Percentiles rank a stretch among this genome's conserved stretches.
Evolutionary conservation across 108 stramenopile genomes (phyloP).

Genomic region (Nitzschia sp.): DNA sequence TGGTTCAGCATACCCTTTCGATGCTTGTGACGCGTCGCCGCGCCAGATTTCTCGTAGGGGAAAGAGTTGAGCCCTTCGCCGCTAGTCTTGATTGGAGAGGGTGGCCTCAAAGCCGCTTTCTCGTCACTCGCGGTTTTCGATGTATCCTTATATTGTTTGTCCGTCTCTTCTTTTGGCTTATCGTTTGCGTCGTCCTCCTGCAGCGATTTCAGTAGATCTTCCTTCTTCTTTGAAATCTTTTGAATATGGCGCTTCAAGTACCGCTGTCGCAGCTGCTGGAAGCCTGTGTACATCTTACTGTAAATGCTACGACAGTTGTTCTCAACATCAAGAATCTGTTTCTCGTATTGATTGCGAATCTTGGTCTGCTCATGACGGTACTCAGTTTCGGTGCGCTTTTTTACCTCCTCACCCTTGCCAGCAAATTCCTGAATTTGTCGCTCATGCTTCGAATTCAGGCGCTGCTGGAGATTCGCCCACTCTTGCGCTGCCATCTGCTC

Average conservation of each 20-base stretch:
- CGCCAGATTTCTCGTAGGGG: conserved; percentile 32
- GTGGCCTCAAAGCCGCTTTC: conserved; percentile 31
- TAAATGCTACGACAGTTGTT: conserved; percentile 30
- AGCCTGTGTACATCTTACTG: conserved; percentile 33
- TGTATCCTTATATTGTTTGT: not conserved
- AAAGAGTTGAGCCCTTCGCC: conserved; percentile 20
- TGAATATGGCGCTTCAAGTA: conserved; percentile 66
- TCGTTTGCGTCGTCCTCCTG: not conserved
- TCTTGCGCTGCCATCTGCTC: conserved; percentile 44
- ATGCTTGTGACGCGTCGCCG: conserved; percentile 67
- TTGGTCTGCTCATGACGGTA: conserved; percentile 47
- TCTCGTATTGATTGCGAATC: conserved; percentile 51
- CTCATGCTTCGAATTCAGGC: conserved; percentile 53
- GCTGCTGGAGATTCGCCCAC: conserved; percentile 46
- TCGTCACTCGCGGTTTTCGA: conserved; percentile 13
- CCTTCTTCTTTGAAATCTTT: conserved; percentile 33
- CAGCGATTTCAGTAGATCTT: not conserved
- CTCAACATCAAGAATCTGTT: conserved; percentile 45
- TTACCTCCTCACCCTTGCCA: conserved; percentile 50
- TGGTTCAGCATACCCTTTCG: conserved; percentile 58
- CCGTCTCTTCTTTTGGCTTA: not conserved
- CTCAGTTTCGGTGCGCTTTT: conserved; percentile 46
- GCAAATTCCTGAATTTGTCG: conserved; percentile 56
- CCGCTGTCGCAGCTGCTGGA: conserved; percentile 44
- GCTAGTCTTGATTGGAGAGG: conserved; percentile 39